Evolutionary conservation across 306 rosid species (phyloP).

Genomic region (Ochetophila trinervis): DNA sequence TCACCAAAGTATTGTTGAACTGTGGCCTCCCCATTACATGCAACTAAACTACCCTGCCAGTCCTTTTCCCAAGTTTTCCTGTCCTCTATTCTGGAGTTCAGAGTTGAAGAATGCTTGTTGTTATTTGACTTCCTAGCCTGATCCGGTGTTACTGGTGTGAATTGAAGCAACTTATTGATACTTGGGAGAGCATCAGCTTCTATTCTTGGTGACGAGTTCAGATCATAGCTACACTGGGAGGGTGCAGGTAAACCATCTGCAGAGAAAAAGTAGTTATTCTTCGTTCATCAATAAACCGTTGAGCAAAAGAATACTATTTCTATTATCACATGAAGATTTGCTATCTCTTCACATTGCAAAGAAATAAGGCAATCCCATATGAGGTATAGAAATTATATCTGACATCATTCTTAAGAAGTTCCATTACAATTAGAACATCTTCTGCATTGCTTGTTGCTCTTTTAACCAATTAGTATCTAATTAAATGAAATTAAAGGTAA

Average conservation of each 20-base stretch:
- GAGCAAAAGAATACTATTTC: background rate
- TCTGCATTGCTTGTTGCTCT: no score
- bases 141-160: slow-evolving; percentile 35
- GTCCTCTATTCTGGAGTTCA: slow-evolving; percentile 37
- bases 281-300: slow-evolving; percentile 22
- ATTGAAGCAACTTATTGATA: slow-evolving; percentile 35
- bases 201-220: slow-evolving; percentile 36
- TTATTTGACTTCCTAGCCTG: slow-evolving; percentile 27
- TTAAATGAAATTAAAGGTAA: no score
- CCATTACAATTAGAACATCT: no score
- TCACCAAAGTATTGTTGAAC: slow-evolving; percentile 33
- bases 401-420: no score
- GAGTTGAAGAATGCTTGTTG: slow-evolving; percentile 21
- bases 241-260: slow-evolving; percentile 50
- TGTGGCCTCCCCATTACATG: slow-evolving; percentile 35
- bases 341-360: slow-evolving; percentile 12
- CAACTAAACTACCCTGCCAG: slow-evolving; percentile 31
- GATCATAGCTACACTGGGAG: slow-evolving; percentile 33
- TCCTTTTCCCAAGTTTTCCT: slow-evolving; percentile 45
- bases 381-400: no score
- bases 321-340: slow-evolving; percentile 5
- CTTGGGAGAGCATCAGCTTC: slow-evolving; percentile 33
- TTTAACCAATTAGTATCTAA: no score
- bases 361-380: background rate
- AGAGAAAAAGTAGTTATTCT: slow-evolving; percentile 28